phyloP scores from a whole-genome alignment of 2,329 filamentous ascomycete species.

The Colletotrichum simmondsii region DNA sequence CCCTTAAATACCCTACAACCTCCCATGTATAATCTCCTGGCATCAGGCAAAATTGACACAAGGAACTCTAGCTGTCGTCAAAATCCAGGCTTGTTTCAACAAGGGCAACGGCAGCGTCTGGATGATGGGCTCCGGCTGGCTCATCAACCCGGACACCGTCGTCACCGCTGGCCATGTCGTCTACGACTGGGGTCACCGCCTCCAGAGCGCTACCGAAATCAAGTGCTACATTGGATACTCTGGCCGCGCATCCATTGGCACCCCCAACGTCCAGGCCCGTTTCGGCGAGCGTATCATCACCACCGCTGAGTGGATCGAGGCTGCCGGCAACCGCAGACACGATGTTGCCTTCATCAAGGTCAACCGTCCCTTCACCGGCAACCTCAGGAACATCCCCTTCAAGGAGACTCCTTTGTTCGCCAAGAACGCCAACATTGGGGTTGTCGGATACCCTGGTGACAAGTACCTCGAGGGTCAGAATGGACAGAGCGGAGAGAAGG shows the following conservation, averaged over 20 bases:
- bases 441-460: constrained; percentile 49
- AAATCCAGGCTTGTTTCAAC: constrained; percentile 35
- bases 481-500: constrained; percentile 34
- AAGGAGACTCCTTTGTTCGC: constrained; percentile 29
- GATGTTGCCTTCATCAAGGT: constrained; percentile 43
- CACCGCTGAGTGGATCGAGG: constrained; percentile 38
- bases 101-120: constrained; percentile 4
- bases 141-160: constrained; percentile 36
- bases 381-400: constrained; percentile 38
- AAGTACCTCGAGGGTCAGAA: constrained; percentile 27
- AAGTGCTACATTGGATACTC: constrained; percentile 49
- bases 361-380: constrained; percentile 38
- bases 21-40: no score
- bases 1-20: neutral
- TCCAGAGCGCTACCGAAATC: constrained; percentile 39
- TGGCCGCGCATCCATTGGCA: constrained; percentile 37
- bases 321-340: constrained; percentile 24
- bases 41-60: no score
- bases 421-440: constrained; percentile 36
- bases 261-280: neutral
- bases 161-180: constrained; percentile 39
- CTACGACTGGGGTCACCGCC: constrained; percentile 38
- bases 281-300: constrained; percentile 38
- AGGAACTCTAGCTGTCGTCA: neutral
- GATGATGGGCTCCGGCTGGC: constrained; percentile 40